A percentile compares a stretch with the other conserved stretches of the same genome.
Evolutionary conservation across 2,329 filamentous ascomycete genomes (phyloP).

Genomic region (Dendryphion nanum): DNA sequence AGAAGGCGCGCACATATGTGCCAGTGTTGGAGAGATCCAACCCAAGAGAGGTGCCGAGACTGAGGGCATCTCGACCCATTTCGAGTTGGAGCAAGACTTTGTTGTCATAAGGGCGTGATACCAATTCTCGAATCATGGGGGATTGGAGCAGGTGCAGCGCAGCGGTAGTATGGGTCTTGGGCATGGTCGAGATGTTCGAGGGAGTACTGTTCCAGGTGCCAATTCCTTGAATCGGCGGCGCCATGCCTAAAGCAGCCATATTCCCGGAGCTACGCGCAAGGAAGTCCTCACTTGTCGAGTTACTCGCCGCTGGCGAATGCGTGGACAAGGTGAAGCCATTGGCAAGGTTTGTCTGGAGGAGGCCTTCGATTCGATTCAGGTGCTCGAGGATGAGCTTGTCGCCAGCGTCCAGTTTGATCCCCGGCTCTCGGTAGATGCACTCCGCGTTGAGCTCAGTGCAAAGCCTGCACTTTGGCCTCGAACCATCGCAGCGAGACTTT

Average conservation of each 20-base stretch:
- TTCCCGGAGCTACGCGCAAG: constrained; percentile 38
- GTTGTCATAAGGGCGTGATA: constrained; percentile 74
- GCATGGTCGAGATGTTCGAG: constrained; percentile 79
- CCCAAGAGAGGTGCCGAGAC: constrained; percentile 56
- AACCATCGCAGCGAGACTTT: constrained; percentile 77
- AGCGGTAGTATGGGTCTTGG: constrained; percentile 78
- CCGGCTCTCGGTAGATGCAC: constrained; percentile 80
- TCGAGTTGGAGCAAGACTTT: constrained; percentile 80
- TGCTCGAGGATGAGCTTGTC: constrained; percentile 83
- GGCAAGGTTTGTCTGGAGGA: constrained; percentile 69
- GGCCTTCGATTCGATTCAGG: constrained; percentile 71
- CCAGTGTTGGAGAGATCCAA: constrained; percentile 73
- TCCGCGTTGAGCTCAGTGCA: constrained; percentile 80
- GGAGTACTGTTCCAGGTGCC: constrained; percentile 66
- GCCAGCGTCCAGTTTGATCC: constrained; percentile 82
- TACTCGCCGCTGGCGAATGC: constrained; percentile 49
- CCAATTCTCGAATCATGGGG: constrained; percentile 75
- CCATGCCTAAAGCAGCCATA: constrained; percentile 35
- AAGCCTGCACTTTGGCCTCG: constrained; percentile 78
- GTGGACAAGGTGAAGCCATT: constrained; percentile 58
- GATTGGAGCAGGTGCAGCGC: constrained; percentile 76
- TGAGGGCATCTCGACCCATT: constrained; percentile 74
- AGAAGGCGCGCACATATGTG: constrained; percentile 76
- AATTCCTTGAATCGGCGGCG: constrained; percentile 55
- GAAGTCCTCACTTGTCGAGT: constrained; percentile 46